Conservation (phyloP, 2,329 filamentous ascomycete genomes). For the Penicillium brasilianum region DNA sequence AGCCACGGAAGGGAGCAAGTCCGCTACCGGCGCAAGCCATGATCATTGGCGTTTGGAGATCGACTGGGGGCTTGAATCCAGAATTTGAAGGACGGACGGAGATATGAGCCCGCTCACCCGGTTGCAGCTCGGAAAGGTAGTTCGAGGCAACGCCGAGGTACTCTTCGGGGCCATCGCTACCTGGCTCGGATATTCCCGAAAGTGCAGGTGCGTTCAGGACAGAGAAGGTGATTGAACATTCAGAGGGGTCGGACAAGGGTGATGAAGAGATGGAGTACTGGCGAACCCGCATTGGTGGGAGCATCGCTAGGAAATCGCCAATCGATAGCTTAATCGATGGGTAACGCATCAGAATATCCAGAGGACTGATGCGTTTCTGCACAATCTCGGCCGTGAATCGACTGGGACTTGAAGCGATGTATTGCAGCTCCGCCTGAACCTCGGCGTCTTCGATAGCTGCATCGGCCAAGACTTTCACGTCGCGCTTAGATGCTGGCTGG, state of each 20-base stretch:
- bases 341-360: constrained; percentile 73
- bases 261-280: constrained; percentile 82
- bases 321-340: constrained; percentile 66
- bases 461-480: constrained; percentile 52
- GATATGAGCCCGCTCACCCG: constrained; percentile 41
- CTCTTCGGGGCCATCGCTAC: constrained; percentile 48
- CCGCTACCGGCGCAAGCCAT: constrained; percentile 55
- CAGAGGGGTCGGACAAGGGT: constrained; percentile 62
- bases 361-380: constrained; percentile 58
- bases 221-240: constrained; percentile 70
- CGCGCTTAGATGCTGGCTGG: constrained; percentile 72
- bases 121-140: constrained; percentile 59
- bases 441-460: constrained; percentile 57
- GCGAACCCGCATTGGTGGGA: constrained; percentile 77
- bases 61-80: constrained; percentile 44
- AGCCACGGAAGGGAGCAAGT: constrained; percentile 67
- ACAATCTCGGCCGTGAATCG: constrained; percentile 56
- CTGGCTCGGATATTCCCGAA: constrained; percentile 44
- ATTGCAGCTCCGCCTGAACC: constrained; percentile 49
- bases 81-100: constrained; percentile 42
- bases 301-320: constrained; percentile 69
- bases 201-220: constrained; percentile 64
- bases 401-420: constrained; percentile 37
- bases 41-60: constrained; percentile 45
- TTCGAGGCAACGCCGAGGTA: constrained; percentile 66